Evolutionary conservation across 2,329 filamentous ascomycete genomes (phyloP), one percentile per base, ranked within the genome.

Genomic region (Colletotrichum shisoi): DNA sequence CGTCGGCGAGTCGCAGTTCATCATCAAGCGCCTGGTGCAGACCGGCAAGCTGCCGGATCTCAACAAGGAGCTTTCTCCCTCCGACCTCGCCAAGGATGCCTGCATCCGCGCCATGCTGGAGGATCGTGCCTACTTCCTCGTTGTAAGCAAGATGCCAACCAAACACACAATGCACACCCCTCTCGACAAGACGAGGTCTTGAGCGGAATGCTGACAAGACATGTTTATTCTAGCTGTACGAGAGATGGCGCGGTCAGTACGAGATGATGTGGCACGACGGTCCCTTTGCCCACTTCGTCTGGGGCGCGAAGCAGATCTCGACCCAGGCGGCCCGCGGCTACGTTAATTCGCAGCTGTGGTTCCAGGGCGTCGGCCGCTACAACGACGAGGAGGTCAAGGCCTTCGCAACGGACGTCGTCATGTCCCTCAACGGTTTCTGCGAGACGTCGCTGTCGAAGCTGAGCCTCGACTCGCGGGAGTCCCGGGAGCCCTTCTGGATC

Each of bases 401-500:
- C 19, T 69, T 73, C 52, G 62, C 56, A 24, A 42, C 54, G 19
- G 70, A 73, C n/a, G 70, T 65, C 11, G 24, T 72, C 53, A 70
- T 54, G 15, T 69, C 63, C 5, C 46, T 72, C 37, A 71, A 62
- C 15, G 71, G 63, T 17, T 69, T 69, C 37, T 71, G 69, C 34
- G 66, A 57, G 59, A 66, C 61, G 2, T 54, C 70, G 21, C 34
- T 57, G 40, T 65, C 62, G 37, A 70, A 67, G 62, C 54, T 60
- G 27, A 54, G 34, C 2, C 49, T 62, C 19, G 57, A 61, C 37
- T 57, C 63, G 37, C 46, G 53, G 52, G 57, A 61, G 44, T 52
- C 63, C 12, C 51, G 53, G 51, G 57, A 64, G 62, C 70, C 70
- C 6, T 73, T 73, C 65, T 73, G 71, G 71, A 70, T 73, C 34